Evolutionary conservation across 371 early-diverging fungal genomes (phyloP).

Genomic region (Conidiobolus incongruus): DNA sequence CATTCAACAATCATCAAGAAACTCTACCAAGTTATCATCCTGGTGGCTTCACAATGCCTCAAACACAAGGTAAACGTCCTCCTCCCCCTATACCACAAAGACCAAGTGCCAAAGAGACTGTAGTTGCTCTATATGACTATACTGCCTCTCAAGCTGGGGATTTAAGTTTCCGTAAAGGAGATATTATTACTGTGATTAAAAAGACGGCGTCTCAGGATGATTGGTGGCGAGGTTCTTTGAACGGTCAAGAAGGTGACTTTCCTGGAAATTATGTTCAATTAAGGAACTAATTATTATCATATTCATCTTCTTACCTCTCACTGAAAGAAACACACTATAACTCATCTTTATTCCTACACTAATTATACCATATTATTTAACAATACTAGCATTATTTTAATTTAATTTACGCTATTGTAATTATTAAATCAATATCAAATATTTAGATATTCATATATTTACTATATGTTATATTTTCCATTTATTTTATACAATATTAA

Average conservation of each 20-base stretch:
- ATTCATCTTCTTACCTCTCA: no score
- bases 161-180: slow-evolving; percentile 42
- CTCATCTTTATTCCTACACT: no score
- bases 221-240: slow-evolving; percentile 58
- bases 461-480: no score
- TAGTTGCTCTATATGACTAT: slow-evolving; percentile 48
- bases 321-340: no score
- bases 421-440: no score
- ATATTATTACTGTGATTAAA: slow-evolving; percentile 38
- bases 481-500: no score
- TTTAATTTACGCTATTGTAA: no score
- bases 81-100: slow-evolving; percentile 10
- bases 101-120: slow-evolving; percentile 12
- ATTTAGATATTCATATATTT: no score
- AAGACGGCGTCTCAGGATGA: slow-evolving; percentile 38
- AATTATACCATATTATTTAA: no score
- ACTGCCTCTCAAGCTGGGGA: slow-evolving; percentile 40
- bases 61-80: slow-evolving; percentile 16
- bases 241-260: slow-evolving; percentile 39
- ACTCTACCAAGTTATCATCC: slow-evolving; percentile 2
- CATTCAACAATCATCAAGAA: not conserved
- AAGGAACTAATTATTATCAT: slow-evolving; percentile 4
- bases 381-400: no score
- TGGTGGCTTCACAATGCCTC: slow-evolving; percentile 5
- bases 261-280: slow-evolving; percentile 58